Conservation (phyloP, 2,329 filamentous ascomycete species). For the Penicillium oxalicum region DNA sequence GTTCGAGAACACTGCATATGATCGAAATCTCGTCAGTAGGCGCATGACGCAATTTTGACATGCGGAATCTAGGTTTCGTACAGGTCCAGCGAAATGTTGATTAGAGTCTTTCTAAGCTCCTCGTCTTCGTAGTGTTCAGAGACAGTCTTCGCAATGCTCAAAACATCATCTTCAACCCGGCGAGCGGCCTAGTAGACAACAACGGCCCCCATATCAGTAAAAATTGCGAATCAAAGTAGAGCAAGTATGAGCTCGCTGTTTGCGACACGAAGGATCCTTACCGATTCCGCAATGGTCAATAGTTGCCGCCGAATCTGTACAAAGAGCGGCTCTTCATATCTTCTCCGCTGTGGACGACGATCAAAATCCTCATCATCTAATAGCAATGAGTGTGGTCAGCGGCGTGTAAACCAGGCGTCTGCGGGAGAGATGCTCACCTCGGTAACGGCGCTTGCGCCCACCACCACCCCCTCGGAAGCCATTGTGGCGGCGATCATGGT, state of each 20-base stretch:
- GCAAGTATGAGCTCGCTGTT: neutral
- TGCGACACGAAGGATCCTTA: conserved; percentile 22
- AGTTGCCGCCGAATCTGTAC: conserved; percentile 72
- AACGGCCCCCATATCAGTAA: conserved; percentile 8
- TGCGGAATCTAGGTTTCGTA: conserved; percentile 30
- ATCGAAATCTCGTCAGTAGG: conserved; percentile 2
- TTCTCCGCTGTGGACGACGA: conserved; percentile 63
- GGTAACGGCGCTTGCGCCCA: conserved; percentile 66
- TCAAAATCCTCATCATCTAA: conserved; percentile 73
- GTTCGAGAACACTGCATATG: conserved; percentile 60
- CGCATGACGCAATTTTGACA: neutral
- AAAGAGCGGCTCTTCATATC: conserved; percentile 66
- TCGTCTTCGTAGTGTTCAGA: conserved; percentile 81
- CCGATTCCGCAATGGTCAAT: conserved; percentile 72
- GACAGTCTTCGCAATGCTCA: conserved; percentile 67
- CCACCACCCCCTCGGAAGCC: conserved; percentile 42
- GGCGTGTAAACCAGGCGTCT: conserved; percentile 5
- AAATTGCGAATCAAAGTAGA: neutral
- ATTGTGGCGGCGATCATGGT: conserved; percentile 52
- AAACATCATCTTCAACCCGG: conserved; percentile 71
- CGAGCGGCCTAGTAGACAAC: conserved; percentile 51
- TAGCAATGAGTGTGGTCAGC: conserved; percentile 22
- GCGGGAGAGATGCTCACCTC: conserved; percentile 52
- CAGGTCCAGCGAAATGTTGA: conserved; percentile 69
- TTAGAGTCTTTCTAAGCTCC: conserved; percentile 66